Evolutionary conservation across 208 protist species (phyloP), one percentile per base, ranked within the genome.

Genomic region (Trypanosoma cruzi): DNA sequence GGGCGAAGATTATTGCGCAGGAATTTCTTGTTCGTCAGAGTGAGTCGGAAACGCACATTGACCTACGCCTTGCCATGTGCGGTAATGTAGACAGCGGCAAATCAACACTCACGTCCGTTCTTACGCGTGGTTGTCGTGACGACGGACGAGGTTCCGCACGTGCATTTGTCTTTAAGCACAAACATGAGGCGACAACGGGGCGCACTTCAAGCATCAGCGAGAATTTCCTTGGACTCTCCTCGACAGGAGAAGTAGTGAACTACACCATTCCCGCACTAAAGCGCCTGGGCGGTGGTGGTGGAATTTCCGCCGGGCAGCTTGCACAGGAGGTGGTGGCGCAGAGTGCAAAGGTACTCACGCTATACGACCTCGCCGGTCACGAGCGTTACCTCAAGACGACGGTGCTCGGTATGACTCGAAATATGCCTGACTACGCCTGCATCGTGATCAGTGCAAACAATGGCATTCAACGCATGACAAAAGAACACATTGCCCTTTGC

Each of bases 351-450:
- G 89, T 99, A 22, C 69, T 99, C 18, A 99, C 93, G 11, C 90
- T 99, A 36, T 97, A 99, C 57, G 98, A 99, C 79, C 81, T 99
- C 4, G 98, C 98, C 1, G 98, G 98, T 3, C 98, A 99, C 69
- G 97, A 99, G 73, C 86, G 88, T 44, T 99, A 99, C 75, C 85
- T 99, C 24, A 99, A 99, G 76, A 99, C 98, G 4, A 99, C 98
- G 1, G 89, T 99, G 31, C 89, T 92, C 37, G 98, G 98, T 16
- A 97, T 99, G 89, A 99, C 98, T 18, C 94, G 97, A 36, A 94
- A 89, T 68, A 77, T 88, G 56, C 97, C 97, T 0, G 97, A 99
- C 79, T 99, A 98, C 82, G 86, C 85, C n/a, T 98, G 96, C 71
- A 79, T 98, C 59, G 90, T 97, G 11, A 81, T 98, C 50, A 95